Evolutionary conservation across 2,329 filamentous ascomycete genomes (phyloP).

Genomic region (Fusarium falciforme): DNA sequence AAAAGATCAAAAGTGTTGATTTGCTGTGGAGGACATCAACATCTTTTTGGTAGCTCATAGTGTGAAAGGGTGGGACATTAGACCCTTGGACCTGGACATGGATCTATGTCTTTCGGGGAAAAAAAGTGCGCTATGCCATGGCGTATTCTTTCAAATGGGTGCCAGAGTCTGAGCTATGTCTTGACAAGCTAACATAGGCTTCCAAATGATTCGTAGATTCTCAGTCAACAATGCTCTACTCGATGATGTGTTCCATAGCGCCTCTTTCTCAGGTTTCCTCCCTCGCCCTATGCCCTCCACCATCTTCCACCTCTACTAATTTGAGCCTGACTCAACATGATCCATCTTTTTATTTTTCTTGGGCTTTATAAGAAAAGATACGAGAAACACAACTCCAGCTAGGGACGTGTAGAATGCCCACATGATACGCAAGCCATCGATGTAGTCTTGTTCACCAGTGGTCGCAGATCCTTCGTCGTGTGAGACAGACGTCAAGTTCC

Average conservation of each 20-base stretch:
- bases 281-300: neutral
- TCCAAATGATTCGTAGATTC: neutral
- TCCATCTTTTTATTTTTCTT: neutral
- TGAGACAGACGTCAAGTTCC: slow-evolving; percentile 25
- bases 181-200: neutral
- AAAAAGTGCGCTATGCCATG: too few species aligned
- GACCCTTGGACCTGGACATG: neutral
- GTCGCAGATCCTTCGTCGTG: neutral
- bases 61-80: neutral
- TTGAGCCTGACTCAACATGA: neutral
- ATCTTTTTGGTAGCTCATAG: neutral
- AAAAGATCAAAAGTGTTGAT: neutral
- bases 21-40: neutral
- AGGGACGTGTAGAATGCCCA: slow-evolving; percentile 36
- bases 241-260: neutral
- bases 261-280: neutral
- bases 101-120: too few species aligned
- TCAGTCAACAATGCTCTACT: neutral
- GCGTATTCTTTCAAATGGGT: too few species aligned
- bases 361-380: slow-evolving; percentile 25
- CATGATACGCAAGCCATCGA: slow-evolving; percentile 30
- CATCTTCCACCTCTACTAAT: neutral
- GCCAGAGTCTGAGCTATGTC: too few species aligned
- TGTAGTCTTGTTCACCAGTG: slow-evolving; percentile 27
- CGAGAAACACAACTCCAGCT: slow-evolving; percentile 21